phyloP scores from a whole-genome alignment of 2,329 filamentous ascomycete species.

The Coleophoma crateriformis region DNA sequence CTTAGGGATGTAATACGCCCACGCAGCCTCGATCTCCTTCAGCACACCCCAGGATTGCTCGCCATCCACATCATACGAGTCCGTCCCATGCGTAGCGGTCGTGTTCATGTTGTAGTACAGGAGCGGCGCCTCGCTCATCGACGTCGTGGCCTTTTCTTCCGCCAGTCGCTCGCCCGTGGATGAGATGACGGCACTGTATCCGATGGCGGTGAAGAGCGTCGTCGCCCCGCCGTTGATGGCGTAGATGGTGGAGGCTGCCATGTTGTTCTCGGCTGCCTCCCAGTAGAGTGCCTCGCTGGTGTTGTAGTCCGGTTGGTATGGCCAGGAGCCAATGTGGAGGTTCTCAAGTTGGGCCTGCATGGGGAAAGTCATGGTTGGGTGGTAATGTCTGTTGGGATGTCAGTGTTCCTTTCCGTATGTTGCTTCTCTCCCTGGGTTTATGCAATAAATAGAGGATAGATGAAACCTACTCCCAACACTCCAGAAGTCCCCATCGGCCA shows the following conservation, averaged over 20 bases:
- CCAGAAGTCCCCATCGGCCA: constrained; percentile 1
- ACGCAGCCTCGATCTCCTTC: constrained; percentile 1
- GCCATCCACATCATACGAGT: neutral
- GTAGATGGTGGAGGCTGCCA: neutral
- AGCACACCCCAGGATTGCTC: constrained; percentile 2
- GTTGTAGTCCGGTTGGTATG: neutral
- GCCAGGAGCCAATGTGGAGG: constrained; percentile 1
- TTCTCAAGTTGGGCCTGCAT: constrained; percentile 2
- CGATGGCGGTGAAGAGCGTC: neutral
- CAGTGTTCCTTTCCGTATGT: neutral
- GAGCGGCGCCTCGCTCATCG: neutral
- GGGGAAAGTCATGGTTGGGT: constrained; percentile 3
- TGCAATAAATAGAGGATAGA: neutral
- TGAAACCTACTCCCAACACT: constrained; percentile 1
- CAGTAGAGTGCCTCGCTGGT: neutral
- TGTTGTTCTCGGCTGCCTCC: neutral
- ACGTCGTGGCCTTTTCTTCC: neutral
- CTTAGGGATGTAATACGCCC: constrained; percentile 1
- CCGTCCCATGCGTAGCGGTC: neutral
- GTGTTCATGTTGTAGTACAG: constrained; percentile 1
- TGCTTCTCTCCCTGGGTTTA: no score
- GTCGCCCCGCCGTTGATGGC: constrained; percentile 1
- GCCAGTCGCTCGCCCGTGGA: neutral
- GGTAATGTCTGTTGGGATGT: neutral
- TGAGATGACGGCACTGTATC: neutral